Evolutionary conservation across 2,329 filamentous ascomycete species (phyloP).

Genomic region (Cordyceps tenuipes): DNA sequence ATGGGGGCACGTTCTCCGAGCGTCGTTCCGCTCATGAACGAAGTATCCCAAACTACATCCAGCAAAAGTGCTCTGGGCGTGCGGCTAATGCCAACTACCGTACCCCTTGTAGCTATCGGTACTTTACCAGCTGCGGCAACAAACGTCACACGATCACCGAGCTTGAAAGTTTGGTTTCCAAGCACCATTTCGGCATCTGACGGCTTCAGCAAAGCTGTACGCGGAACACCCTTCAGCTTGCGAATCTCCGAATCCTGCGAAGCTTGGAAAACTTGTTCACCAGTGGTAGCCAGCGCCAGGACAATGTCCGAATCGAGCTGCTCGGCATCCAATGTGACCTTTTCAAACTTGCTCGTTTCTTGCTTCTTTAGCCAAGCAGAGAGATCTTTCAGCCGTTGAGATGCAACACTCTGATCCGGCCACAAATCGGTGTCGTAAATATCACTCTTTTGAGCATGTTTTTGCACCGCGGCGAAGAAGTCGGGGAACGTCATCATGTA

Average conservation of each 20-base stretch:
- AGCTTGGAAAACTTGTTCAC: conserved; percentile 52
- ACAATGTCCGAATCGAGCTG: conserved; percentile 91
- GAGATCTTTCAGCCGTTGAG: conserved; percentile 83
- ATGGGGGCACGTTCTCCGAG: conserved; percentile 82
- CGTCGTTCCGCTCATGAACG: conserved; percentile 96
- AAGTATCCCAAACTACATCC: conserved; percentile 86
- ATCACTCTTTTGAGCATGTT: conserved; percentile 77
- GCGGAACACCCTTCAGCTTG: conserved; percentile 72
- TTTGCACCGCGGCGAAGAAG: conserved; percentile 83
- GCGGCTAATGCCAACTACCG: conserved; percentile 88
- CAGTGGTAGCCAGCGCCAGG: conserved; percentile 66
- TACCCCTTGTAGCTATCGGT: conserved; percentile 83
- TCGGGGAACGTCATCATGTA: conserved; percentile 95
- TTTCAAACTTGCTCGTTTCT: conserved; percentile 86
- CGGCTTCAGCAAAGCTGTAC: conserved; percentile 85
- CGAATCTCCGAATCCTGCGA: conserved; percentile 50
- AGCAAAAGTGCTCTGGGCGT: conserved; percentile 75
- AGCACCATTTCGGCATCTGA: conserved; percentile 90
- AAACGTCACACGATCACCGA: conserved; percentile 90
- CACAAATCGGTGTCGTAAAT: conserved; percentile 83
- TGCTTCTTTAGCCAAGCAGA: conserved; percentile 86
- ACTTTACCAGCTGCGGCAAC: conserved; percentile 90
- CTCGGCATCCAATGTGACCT: conserved; percentile 91
- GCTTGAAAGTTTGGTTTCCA: conserved; percentile 69
- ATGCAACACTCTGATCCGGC: conserved; percentile 60